Conservation (phyloP, 257 asterid genomes). For the Jacaranda copaia region DNA sequence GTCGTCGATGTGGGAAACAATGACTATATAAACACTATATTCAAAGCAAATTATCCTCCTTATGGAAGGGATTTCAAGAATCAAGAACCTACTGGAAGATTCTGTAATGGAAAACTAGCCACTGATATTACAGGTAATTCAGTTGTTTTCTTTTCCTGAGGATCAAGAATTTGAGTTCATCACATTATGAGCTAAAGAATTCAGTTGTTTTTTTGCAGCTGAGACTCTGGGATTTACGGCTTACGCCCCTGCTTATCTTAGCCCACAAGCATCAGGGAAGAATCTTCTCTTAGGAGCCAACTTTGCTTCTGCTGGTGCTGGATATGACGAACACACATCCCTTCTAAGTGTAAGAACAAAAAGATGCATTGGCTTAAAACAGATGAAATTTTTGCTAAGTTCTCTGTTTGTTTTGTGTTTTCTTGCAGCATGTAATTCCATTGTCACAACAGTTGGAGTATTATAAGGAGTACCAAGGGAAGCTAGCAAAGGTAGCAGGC, state of each 20-base stretch:
- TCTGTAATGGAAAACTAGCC: conserved; percentile 89
- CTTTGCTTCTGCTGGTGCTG: conserved; percentile 95
- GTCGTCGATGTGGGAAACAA: conserved; percentile 90
- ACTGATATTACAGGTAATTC: conserved; percentile 83
- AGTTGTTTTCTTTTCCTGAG: not conserved
- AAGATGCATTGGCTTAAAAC: not conserved
- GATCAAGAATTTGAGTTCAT: not conserved
- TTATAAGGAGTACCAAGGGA: conserved; percentile 80
- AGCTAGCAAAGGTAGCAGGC: conserved; percentile 76
- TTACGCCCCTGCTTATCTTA: conserved; percentile 81
- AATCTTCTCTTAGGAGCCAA: conserved; percentile 81
- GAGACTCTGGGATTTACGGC: conserved; percentile 80
- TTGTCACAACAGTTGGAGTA: conserved; percentile 67
- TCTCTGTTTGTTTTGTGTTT: not conserved
- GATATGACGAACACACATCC: conserved; percentile 90
- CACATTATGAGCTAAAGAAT: not conserved
- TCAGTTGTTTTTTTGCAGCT: conserved; percentile 51
- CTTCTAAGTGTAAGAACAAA: conserved; percentile 52
- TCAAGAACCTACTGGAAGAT: conserved; percentile 79
- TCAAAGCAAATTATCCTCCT: conserved; percentile 88
- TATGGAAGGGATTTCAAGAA: conserved; percentile 80
- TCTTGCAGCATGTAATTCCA: conserved; percentile 82
- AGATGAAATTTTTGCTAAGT: not conserved
- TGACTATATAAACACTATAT: conserved; percentile 64
- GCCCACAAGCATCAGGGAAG: conserved; percentile 94